Evolutionary conservation across 345 rosid genomes (phyloP).

Genomic region (Xanthoceras sorbifolium): DNA sequence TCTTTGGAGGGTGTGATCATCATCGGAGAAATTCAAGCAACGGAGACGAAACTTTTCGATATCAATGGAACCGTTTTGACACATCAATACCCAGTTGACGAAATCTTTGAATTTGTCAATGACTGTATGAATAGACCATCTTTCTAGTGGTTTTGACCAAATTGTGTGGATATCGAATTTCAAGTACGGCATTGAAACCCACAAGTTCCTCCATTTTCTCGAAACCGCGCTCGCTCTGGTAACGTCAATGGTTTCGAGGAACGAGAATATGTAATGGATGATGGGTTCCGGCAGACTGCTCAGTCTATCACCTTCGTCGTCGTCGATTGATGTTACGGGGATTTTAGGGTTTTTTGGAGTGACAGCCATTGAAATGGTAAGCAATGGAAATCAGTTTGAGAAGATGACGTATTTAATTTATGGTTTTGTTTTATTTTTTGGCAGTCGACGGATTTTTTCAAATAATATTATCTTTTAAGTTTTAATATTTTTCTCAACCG

Average conservation of each 20-base stretch:
- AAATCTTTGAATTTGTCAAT: neutral
- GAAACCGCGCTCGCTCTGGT: neutral
- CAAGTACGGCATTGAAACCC: slow-evolving; percentile 1
- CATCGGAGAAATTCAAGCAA: neutral
- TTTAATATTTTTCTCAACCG: too few species aligned
- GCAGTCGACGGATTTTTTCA: too few species aligned
- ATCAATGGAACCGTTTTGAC: neutral
- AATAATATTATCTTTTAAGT: too few species aligned
- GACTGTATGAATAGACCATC: neutral
- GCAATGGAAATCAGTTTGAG: too few species aligned
- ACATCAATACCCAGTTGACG: slow-evolving; percentile 1
- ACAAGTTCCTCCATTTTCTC: neutral
- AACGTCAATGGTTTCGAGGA: neutral
- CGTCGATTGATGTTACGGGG: too few species aligned
- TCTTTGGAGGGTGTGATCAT: neutral
- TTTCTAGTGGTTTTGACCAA: too few species aligned
- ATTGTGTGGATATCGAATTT: neutral
- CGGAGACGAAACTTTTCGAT: neutral
- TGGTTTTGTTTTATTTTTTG: too few species aligned
- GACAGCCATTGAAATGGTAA: too few species aligned
- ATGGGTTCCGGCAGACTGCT: slow-evolving; percentile 2
- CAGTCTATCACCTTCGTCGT: neutral
- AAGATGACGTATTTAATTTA: too few species aligned
- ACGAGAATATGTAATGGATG: neutral
- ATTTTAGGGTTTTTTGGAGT: too few species aligned